Evolutionary conservation across 2,329 filamentous ascomycete genomes (phyloP), one percentile per base, ranked within the genome.

Genomic region (Aspergillus amoenus): DNA sequence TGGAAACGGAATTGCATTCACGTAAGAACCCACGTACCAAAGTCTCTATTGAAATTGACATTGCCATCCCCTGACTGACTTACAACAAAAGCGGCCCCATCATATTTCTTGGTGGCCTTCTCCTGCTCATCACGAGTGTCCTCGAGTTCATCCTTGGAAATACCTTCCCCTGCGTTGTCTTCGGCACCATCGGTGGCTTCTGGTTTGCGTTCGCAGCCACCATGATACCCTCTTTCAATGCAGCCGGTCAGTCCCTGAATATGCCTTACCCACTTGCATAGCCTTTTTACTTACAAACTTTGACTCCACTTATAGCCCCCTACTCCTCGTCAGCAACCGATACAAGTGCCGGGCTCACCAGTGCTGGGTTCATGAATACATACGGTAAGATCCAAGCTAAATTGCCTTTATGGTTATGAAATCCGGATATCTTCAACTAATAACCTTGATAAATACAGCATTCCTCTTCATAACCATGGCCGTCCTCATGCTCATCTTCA

Each of bases 391-490:
- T 1, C 1, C n/a, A 18, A 27, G 9, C 27, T 30, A 30, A 30
- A 30, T 30, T 11, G 3, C 9, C 8, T 9, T 30, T 30, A 4
- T 9, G 27, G 27, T 30, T 1, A 30, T 11, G 27, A 4, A 22
- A 5, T 17, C 49, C 5, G 17, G 2, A 21, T 21, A 24, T 13
- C 18, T 7, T 21, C 4, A 9, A 17, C 15, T 18, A 30, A 11
- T 11, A 9, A 11, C 27, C 9, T 30, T 11, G 1, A 30, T 3
- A 30, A 30, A 9, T 30, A 30, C 53, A 61, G 66, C 70, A 63
- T 90, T 88, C 76, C 84, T 87, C 75, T 79, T 85, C 48, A 70
- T 90, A 55, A 82, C 82, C 61, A 89, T 90, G 87, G 84, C 76
- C 3, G 60, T 90, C n/a, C 74, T 90, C 27, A 85, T 82, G 70